Evolutionary conservation across 345 rosid genomes (phyloP).

Genomic region (Eucalyptus curtisii): DNA sequence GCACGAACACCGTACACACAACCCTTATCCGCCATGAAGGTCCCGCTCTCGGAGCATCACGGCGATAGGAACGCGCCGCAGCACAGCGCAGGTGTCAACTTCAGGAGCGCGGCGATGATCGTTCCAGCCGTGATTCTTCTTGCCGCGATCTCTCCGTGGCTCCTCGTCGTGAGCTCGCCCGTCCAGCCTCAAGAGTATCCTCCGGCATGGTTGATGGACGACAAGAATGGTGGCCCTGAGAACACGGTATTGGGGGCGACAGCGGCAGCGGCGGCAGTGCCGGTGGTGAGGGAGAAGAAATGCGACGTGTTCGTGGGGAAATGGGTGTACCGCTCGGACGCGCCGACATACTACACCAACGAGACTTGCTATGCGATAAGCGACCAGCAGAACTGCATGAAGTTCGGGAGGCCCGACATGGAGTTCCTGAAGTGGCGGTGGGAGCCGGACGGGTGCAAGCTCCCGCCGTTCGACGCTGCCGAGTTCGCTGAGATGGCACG

Average conservation of each 20-base stretch:
- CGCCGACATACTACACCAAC: conserved; percentile 22
- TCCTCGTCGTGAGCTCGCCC: background rate
- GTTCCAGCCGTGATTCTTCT: background rate
- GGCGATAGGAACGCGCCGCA: background rate
- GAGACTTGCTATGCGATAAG: conserved; percentile 14
- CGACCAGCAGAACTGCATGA: conserved; percentile 40
- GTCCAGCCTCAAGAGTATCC: background rate
- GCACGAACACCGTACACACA: background rate
- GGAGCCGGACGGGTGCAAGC: conserved; percentile 30
- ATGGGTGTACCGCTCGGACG: conserved; percentile 15
- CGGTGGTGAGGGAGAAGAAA: background rate
- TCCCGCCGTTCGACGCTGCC: conserved; percentile 12
- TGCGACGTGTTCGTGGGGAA: conserved; percentile 26
- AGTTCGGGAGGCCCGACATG: conserved; percentile 26
- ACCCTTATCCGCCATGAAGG: background rate
- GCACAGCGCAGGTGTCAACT: background rate
- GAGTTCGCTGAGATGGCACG: conserved; percentile 18
- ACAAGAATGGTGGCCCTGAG: background rate
- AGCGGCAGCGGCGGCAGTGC: background rate
- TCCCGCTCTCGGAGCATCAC: background rate
- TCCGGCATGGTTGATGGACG: background rate
- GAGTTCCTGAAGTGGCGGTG: conserved; percentile 43
- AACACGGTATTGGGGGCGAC: too few species aligned
- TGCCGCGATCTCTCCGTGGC: conserved; percentile 5
- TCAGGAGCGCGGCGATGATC: background rate